Evolutionary conservation across 176 grass and related monocot genomes (phyloP).

Genomic region (Rhipidocladum racemiflorum): DNA sequence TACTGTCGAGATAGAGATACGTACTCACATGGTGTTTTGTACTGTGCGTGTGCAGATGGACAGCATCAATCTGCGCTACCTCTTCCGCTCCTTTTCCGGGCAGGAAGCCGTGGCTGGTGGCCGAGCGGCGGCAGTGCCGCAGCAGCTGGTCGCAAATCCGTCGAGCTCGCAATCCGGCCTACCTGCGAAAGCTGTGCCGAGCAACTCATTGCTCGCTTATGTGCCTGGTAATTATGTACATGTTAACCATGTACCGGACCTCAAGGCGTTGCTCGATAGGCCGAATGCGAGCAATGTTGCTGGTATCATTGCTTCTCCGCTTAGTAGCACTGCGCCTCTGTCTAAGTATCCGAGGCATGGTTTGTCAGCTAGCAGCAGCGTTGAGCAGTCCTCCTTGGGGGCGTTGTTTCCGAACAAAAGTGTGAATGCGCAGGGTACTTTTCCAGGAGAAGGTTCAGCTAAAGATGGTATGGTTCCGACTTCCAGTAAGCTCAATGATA

Average conservation of each 20-base stretch:
- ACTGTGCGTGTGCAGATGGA: slow-evolving; percentile 33
- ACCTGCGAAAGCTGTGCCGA: slow-evolving; percentile 25
- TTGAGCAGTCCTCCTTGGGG: slow-evolving; percentile 35
- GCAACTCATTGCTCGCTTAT: slow-evolving; percentile 45
- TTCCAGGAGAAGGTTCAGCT: slow-evolving; percentile 11
- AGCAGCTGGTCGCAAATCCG: slow-evolving; percentile 15
- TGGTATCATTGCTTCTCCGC: slow-evolving; percentile 17
- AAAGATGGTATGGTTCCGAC: slow-evolving; percentile 30
- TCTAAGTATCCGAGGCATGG: slow-evolving; percentile 35
- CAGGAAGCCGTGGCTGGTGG: slow-evolving; percentile 4
- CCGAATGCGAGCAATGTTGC: slow-evolving; percentile 30
- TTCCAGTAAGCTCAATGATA: not conserved
- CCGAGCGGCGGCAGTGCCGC: slow-evolving; percentile 27
- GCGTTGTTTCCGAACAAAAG: slow-evolving; percentile 21
- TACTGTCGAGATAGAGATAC: not conserved
- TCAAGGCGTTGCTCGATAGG: slow-evolving; percentile 28
- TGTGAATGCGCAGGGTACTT: not conserved
- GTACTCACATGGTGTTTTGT: not conserved
- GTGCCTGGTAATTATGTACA: slow-evolving; percentile 38
- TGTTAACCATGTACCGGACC: slow-evolving; percentile 28
- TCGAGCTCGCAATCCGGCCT: slow-evolving; percentile 19
- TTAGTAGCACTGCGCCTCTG: slow-evolving; percentile 1
- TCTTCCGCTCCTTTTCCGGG: slow-evolving; percentile 40
- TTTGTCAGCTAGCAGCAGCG: slow-evolving; percentile 17
- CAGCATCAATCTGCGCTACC: slow-evolving; percentile 34